Evolutionary conservation across 345 rosid species (phyloP).

Genomic region (Moricandia arvensis): DNA sequence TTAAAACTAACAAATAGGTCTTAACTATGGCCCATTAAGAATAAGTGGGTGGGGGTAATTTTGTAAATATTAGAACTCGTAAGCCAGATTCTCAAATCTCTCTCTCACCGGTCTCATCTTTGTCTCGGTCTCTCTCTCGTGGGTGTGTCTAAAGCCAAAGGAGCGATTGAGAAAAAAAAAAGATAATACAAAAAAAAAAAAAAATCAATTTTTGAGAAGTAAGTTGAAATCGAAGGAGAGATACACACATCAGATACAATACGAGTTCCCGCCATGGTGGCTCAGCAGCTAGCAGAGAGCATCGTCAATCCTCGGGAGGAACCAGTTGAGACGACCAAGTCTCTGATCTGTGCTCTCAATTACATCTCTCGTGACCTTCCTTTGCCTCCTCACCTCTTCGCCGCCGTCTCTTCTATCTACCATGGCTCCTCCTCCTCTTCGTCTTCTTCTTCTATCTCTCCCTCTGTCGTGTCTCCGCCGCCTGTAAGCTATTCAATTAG

Average conservation of each 20-base stretch:
- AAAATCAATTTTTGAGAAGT: conserved; percentile 9
- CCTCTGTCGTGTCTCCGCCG: conserved; percentile 5
- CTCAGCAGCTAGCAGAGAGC: conserved; percentile 41
- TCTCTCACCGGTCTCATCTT: conserved; percentile 26
- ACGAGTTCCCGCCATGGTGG: conserved; percentile 78
- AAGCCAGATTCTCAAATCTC: conserved; percentile 17
- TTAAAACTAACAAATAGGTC: conserved; percentile 1
- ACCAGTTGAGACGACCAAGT: conserved; percentile 54
- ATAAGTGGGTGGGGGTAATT: background rate
- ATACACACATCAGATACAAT: background rate
- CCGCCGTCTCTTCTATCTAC: conserved; percentile 70
- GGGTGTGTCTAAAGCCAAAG: background rate
- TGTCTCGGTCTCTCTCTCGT: conserved; percentile 25
- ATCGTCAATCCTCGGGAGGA: conserved; percentile 34
- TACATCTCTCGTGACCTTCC: conserved; percentile 91
- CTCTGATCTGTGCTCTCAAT: conserved; percentile 79
- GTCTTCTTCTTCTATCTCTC: conserved; percentile 61
- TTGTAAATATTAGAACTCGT: conserved; percentile 21
- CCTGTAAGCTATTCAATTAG: conserved; percentile 3
- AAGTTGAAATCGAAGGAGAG: conserved; percentile 30
- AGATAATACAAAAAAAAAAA: background rate
- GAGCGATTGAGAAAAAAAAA: background rate
- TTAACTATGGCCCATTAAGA: background rate
- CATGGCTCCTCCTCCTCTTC: conserved; percentile 60
- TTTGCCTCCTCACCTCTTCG: conserved; percentile 66